Conservation (phyloP, 371 early-diverging fungal genomes). For the Rhizomucor miehei region DNA sequence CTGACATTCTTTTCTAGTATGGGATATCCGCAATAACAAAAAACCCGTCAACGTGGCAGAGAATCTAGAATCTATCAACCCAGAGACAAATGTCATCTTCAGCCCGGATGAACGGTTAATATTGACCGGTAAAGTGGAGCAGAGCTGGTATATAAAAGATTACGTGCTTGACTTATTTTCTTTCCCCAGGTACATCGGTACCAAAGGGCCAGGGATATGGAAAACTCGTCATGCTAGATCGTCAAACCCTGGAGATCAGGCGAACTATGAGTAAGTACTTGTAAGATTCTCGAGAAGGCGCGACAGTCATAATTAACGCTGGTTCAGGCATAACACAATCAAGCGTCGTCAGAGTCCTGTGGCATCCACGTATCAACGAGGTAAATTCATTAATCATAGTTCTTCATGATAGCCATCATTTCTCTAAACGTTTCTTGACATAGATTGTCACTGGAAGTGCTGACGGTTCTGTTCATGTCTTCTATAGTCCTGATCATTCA, state of each 20-base stretch:
- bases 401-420: too few relatives aligned
- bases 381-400: constrained; percentile 22
- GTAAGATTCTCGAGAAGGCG: too few relatives aligned
- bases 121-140: constrained; percentile 50
- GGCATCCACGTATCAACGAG: constrained; percentile 91
- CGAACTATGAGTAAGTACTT: constrained; percentile 46
- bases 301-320: neutral
- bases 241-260: constrained; percentile 61
- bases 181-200: constrained; percentile 51
- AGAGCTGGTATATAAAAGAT: neutral
- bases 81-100: constrained; percentile 84
- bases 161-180: neutral
- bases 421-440: neutral
- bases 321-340: constrained; percentile 48
- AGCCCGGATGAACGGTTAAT: constrained; percentile 82
- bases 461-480: constrained; percentile 73
- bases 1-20: constrained; percentile 51
- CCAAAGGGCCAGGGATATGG: constrained; percentile 72
- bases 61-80: constrained; percentile 64
- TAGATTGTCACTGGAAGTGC: constrained; percentile 74
- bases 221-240: constrained; percentile 66
- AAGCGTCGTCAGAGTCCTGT: constrained; percentile 75
- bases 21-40: constrained; percentile 83
- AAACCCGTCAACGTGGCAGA: constrained; percentile 60
- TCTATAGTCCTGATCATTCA: constrained; percentile 75